These are phyloP conservation scores for Penicillium psychrosexuale DNA, from an alignment of 2,329 filamentous ascomycete species.

Conservation along the genomic window DNA sequence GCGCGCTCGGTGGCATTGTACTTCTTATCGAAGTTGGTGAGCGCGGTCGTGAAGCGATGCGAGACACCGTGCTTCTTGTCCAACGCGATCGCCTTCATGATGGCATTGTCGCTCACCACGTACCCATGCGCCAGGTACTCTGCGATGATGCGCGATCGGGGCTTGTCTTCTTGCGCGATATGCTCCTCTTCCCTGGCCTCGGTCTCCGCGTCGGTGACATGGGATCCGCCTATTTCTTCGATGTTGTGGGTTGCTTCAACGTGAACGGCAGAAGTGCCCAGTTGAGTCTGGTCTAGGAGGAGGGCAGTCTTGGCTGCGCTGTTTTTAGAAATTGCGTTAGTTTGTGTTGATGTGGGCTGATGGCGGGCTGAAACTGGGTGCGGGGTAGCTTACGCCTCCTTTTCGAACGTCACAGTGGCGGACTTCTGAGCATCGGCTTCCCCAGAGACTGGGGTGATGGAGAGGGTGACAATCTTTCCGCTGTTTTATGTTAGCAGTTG, in stretches of 20 bases:
- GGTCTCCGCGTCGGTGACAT: constrained; percentile 56
- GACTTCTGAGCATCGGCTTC: constrained; percentile 65
- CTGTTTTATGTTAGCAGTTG: constrained; percentile 46
- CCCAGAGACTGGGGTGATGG: constrained; percentile 61
- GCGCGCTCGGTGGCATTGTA: constrained; percentile 86
- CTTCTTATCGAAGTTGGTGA: constrained; percentile 76
- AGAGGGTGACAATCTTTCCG: constrained; percentile 85
- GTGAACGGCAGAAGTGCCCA: constrained; percentile 71
- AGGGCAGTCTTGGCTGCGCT: constrained; percentile 90
- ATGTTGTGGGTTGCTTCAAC: constrained; percentile 70
- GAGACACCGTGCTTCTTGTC: constrained; percentile 88
- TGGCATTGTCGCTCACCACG: constrained; percentile 70
- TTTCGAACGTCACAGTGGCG: constrained; percentile 94
- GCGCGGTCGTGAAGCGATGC: constrained; percentile 70
- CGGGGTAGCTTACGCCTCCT: constrained; percentile 64
- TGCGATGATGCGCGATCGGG: constrained; percentile 84
- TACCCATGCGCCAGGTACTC: constrained; percentile 98
- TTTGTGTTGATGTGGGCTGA: not conserved
- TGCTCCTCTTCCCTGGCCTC: constrained; percentile 57
- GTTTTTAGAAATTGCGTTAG: not conserved
- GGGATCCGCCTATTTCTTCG: constrained; percentile 60
- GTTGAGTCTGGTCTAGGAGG: constrained; percentile 93
- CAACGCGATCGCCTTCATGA: constrained; percentile 79
- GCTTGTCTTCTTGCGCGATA: constrained; percentile 94
- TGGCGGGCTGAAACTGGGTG: constrained; percentile 13